Conservation (phyloP, 2,329 filamentous ascomycete genomes). For the Cladosporium sp. region DNA sequence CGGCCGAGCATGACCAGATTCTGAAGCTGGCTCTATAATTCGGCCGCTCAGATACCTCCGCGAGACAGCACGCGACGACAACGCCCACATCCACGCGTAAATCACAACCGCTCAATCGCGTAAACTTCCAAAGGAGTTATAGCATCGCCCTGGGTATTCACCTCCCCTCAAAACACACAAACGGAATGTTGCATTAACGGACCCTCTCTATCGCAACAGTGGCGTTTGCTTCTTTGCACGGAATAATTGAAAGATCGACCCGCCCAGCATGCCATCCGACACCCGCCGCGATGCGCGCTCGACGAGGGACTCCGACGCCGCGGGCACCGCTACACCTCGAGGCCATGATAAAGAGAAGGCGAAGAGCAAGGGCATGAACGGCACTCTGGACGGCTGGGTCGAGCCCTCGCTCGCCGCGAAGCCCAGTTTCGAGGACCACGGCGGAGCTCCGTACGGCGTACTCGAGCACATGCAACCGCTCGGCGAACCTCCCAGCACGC, state of each 20-base stretch:
- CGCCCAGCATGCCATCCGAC: slow-evolving; percentile 18
- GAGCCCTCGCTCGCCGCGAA: slow-evolving; percentile 59
- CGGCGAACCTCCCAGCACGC: slow-evolving; percentile 66
- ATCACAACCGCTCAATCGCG: slow-evolving; percentile 2
- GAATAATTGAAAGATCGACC: not conserved
- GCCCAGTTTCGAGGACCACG: slow-evolving; percentile 76
- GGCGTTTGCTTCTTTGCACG: slow-evolving; percentile 19
- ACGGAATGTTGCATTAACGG: slow-evolving; percentile 4
- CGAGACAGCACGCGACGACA: slow-evolving; percentile 2
- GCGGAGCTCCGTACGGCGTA: slow-evolving; percentile 71
- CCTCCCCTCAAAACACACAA: not conserved
- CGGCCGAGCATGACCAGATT: slow-evolving; percentile 5
- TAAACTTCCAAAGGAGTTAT: slow-evolving; percentile 8
- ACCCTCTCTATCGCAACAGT: not conserved
- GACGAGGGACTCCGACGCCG: not conserved
- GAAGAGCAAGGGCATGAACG: slow-evolving; percentile 40
- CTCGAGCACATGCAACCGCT: slow-evolving; percentile 82
- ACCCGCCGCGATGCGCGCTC: slow-evolving; percentile 17
- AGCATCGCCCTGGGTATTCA: slow-evolving; percentile 21
- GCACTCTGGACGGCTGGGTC: slow-evolving; percentile 42
- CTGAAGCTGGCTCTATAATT: not conserved
- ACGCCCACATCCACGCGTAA: not conserved
- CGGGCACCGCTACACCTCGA: slow-evolving; percentile 19
- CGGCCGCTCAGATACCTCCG: slow-evolving; percentile 4
- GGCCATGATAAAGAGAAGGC: slow-evolving; percentile 25